Percentiles rank a stretch among this genome's conserved stretches.
phyloP scores from a whole-genome alignment of 1,139 yeast species.

The Kodamaea arcana region DNA sequence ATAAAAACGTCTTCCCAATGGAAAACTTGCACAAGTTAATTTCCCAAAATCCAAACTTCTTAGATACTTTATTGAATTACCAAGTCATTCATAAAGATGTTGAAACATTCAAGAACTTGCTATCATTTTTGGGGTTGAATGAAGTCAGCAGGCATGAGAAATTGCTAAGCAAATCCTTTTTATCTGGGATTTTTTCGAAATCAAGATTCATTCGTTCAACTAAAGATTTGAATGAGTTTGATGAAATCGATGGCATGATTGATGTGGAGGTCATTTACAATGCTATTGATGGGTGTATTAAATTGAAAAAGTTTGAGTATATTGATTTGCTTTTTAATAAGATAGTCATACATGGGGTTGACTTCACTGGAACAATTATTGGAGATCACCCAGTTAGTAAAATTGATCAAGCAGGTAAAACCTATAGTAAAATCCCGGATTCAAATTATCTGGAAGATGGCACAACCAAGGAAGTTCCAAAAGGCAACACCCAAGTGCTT shows the following conservation, averaged over 20 bases:
- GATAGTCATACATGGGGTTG: constrained; percentile 27
- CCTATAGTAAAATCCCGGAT: too few species aligned
- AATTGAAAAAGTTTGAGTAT: constrained; percentile 23
- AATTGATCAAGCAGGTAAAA: too few species aligned
- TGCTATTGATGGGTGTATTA: constrained; percentile 30
- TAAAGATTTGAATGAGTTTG: neutral
- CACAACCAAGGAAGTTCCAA: neutral
- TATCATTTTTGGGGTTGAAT: constrained; percentile 27
- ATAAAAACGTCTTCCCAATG: constrained; percentile 24
- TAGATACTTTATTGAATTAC: constrained; percentile 25
- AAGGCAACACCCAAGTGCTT: constrained; percentile 1
- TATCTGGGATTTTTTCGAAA: constrained; percentile 23
- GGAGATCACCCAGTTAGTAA: neutral
- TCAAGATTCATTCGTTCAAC: constrained; percentile 21
- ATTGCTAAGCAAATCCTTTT: constrained; percentile 17
- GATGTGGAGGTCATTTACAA: constrained; percentile 18
- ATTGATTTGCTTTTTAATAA: constrained; percentile 36
- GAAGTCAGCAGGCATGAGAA: constrained; percentile 26
- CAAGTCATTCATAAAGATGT: constrained; percentile 20
- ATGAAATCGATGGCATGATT: constrained; percentile 7
- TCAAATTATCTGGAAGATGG: too few species aligned
- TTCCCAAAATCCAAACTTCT: constrained; percentile 24
- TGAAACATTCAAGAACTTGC: constrained; percentile 20
- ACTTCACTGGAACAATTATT: too few species aligned
- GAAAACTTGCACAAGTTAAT: constrained; percentile 16